Evolutionary conservation across 768 basidiomycete species (phyloP), one percentile per base, ranked within the genome.

Genomic region (Mycena vitilis): DNA sequence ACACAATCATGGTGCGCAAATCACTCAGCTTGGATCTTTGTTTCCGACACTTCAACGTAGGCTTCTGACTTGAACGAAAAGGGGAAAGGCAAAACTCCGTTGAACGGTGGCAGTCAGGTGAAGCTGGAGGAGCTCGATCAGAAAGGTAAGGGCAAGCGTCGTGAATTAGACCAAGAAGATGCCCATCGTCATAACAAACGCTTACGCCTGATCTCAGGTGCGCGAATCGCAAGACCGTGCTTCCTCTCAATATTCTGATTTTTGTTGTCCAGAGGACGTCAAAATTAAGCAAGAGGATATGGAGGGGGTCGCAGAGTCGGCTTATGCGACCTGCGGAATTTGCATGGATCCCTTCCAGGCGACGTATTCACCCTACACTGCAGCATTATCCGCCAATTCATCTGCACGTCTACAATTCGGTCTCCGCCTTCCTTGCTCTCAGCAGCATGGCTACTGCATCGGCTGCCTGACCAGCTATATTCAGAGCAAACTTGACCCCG

Each of bases 291-390:
- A 66, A 53, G 68, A 73, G 45, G 57, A 68, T 5, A 64, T 57
- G 59, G 60, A 67, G 16, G 60, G 66, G 20, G 36, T 61, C 44
- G 40, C 58, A 12, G 25, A 12, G n/a, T n/a, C 58, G 10, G 40
- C 58, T 6, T 78, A 78, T 58, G 72, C 76, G 2, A 76, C 48
- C 1, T 82, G 81, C 59, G 80, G 79, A 5, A 82, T 82, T 53
- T 82, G 82, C 72, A 74, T 81, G 67, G 82, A 83, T 53, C 68
- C 78, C 1, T 82, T 81, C 65, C 77, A 78, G 47, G 64, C 65
- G 9, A 80, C 81, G 0, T 67, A 79, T 66, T 79, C 79, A 2
- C 80, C 81, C 15, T 64, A 78, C 37, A 68, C 73, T 5, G 81
- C 81, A 0, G 73, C 81, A 5, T 71, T 75, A 5, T 76, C 78